Conservation (phyloP, 2,329 filamentous ascomycete genomes). For the Aspergillus quadrilineatus region DNA sequence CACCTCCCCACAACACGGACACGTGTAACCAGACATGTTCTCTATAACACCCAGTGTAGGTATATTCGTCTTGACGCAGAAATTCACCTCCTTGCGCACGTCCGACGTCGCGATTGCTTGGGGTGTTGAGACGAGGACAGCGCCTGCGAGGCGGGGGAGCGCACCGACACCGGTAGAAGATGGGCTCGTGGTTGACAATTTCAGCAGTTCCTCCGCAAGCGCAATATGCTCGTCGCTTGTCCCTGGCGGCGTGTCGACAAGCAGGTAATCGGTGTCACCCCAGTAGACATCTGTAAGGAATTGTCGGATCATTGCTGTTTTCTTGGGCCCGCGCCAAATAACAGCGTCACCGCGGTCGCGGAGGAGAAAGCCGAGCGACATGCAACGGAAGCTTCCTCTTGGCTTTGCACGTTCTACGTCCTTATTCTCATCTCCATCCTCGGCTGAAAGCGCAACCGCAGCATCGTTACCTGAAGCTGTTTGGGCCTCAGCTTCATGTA, state of each 20-base stretch:
- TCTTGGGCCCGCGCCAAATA: slow-evolving; percentile 97
- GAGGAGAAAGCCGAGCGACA: slow-evolving; percentile 91
- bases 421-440: background rate
- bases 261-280: slow-evolving; percentile 81
- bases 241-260: slow-evolving; percentile 94
- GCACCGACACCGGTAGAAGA: slow-evolving; percentile 8
- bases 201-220: slow-evolving; percentile 78
- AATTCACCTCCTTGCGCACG: slow-evolving; percentile 92
- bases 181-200: slow-evolving; percentile 34
- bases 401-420: background rate
- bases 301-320: slow-evolving; percentile 97
- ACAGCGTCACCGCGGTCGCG: slow-evolving; percentile 82
- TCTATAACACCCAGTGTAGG: slow-evolving; percentile 85
- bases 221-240: slow-evolving; percentile 98
- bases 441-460: background rate
- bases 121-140: slow-evolving; percentile 92
- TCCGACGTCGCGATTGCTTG: slow-evolving; percentile 92
- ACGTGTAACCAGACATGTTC: slow-evolving; percentile 71
- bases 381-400: slow-evolving; percentile 58
- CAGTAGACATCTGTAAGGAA: slow-evolving; percentile 91
- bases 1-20: slow-evolving; percentile 70
- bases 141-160: slow-evolving; percentile 70
- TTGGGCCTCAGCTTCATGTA: slow-evolving; percentile 58
- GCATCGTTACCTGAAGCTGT: background rate
- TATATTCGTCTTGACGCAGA: slow-evolving; percentile 81